These are phyloP conservation scores for Colletotrichum sp. DNA, from an alignment of 2,329 filamentous ascomycete genomes.

Conservation along the genomic window DNA sequence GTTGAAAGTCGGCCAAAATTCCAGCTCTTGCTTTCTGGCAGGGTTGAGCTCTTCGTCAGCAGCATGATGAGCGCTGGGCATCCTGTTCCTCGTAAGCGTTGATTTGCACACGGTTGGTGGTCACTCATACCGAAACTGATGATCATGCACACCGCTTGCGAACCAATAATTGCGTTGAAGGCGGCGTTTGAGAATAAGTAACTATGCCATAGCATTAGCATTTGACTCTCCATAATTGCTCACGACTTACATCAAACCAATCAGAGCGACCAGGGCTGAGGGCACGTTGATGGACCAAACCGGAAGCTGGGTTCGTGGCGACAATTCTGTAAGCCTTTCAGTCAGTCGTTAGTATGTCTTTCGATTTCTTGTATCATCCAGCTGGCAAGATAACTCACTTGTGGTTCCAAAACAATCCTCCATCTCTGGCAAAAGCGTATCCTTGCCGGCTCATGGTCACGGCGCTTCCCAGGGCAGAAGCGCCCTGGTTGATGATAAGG, in stretches of 20 bases:
- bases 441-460: neutral
- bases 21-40: neutral
- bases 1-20: neutral
- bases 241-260: neutral
- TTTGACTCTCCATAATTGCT: fast-evolving
- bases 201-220: neutral
- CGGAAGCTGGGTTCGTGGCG: neutral
- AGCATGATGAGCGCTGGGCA: neutral
- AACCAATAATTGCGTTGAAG: neutral
- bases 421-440: neutral
- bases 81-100: neutral
- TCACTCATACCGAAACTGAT: neutral
- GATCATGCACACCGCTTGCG: neutral
- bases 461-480: neutral
- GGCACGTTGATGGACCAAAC: neutral
- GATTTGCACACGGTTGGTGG: neutral
- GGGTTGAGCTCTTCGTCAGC: neutral
- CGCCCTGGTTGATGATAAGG: neutral
- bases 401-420: neutral
- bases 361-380: too few species aligned
- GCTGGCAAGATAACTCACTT: neutral
- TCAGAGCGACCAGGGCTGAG: neutral
- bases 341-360: neutral
- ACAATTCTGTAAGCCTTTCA: neutral
- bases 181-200: neutral